phyloP scores from a whole-genome alignment of 345 rosid species.

The Eutrema heterophyllum region DNA sequence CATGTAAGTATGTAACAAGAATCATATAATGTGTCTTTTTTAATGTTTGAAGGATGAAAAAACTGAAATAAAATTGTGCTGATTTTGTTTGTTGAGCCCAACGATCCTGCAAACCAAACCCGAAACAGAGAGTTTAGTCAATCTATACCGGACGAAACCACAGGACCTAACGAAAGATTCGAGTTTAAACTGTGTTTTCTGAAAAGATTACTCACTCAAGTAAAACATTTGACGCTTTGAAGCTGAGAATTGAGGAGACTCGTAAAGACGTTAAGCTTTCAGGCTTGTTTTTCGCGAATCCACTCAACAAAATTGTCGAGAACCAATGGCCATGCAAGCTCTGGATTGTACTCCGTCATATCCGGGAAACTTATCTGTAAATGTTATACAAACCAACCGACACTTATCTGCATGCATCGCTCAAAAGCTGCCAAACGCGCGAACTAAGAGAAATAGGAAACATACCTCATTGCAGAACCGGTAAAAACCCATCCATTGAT shows the following conservation, averaged over 20 bases:
- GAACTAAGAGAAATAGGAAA: neutral
- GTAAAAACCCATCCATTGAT: slow-evolving; percentile 87
- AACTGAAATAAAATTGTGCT: slow-evolving; percentile 22
- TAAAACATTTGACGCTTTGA: slow-evolving; percentile 35
- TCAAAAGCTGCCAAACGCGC: neutral
- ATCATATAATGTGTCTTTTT: slow-evolving; percentile 23
- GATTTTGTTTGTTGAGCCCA: slow-evolving; percentile 19
- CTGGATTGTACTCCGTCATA: slow-evolving; percentile 65
- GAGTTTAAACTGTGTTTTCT: neutral
- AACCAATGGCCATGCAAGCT: slow-evolving; percentile 96
- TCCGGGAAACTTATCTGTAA: slow-evolving; percentile 93
- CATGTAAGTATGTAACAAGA: slow-evolving; percentile 36
- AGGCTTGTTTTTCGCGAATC: slow-evolving; percentile 74
- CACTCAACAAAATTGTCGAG: slow-evolving; percentile 99
- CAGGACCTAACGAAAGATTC: neutral
- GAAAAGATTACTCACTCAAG: slow-evolving; percentile 27
- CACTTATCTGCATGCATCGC: too few species aligned
- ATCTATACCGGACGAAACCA: neutral
- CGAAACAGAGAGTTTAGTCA: neutral
- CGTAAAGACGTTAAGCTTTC: slow-evolving; percentile 16
- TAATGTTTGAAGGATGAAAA: slow-evolving; percentile 9
- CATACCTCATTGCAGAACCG: slow-evolving; percentile 93
- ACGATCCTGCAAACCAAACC: slow-evolving; percentile 26
- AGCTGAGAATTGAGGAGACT: slow-evolving; percentile 38
- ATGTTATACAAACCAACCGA: slow-evolving; percentile 10